phyloP scores from a whole-genome alignment of 371 early-diverging fungal genomes.

The Lichtheimia ramosa region DNA sequence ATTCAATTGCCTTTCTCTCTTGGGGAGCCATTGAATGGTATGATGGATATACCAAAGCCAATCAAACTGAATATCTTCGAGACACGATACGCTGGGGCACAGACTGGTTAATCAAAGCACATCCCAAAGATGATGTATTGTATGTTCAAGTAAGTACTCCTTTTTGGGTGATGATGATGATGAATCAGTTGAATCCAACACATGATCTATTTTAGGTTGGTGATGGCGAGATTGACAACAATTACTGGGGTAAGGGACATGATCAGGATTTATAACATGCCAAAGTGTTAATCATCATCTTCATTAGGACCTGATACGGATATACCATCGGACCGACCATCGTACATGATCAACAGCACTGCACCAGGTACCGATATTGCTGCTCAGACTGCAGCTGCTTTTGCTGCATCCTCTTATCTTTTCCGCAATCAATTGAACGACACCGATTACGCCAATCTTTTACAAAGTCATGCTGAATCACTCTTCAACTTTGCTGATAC shows the following conservation, averaged over 20 bases:
- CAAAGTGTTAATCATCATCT: not conserved
- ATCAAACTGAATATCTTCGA: conserved; percentile 39
- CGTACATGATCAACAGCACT: conserved; percentile 32
- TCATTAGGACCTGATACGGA: conserved; percentile 19
- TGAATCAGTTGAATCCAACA: not conserved
- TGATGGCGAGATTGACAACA: conserved; percentile 26
- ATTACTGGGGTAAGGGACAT: conserved; percentile 28
- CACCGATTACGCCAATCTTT: conserved; percentile 39
- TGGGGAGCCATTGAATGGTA: conserved; percentile 60
- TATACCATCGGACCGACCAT: conserved; percentile 45
- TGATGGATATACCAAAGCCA: conserved; percentile 49
- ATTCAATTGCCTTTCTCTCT: conserved; percentile 40
- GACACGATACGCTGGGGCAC: conserved; percentile 61
- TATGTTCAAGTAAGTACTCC: conserved; percentile 32
- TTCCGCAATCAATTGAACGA: conserved; percentile 52
- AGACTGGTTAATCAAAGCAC: conserved; percentile 65
- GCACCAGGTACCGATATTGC: conserved; percentile 51
- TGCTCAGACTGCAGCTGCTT: conserved; percentile 49
- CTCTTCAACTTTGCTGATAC: conserved; percentile 49
- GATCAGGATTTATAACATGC: not conserved
- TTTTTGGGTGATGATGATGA: not conserved
- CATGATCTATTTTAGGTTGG: conserved; percentile 16
- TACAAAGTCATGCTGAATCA: conserved; percentile 36
- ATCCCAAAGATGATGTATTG: conserved; percentile 48
- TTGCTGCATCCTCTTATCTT: conserved; percentile 51